phyloP scores from a whole-genome alignment of 2,329 filamentous ascomycete species.

The Penicillium olsonii region DNA sequence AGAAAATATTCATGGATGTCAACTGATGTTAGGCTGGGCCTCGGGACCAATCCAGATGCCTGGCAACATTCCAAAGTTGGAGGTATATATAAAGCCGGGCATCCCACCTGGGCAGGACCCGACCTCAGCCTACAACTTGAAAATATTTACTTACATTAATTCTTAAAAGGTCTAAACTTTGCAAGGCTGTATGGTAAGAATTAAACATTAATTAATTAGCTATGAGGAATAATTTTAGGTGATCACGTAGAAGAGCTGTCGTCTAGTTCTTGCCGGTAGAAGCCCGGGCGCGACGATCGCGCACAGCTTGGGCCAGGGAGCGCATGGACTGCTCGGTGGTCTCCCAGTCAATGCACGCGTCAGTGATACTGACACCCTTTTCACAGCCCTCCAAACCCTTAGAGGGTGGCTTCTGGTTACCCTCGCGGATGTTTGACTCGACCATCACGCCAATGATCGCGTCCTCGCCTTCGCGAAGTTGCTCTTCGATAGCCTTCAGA shows the following conservation, averaged over 20 bases:
- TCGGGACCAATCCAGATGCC: no score
- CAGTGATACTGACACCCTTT: constrained; percentile 91
- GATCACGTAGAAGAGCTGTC: not conserved
- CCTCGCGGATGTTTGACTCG: constrained; percentile 93
- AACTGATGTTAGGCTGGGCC: no score
- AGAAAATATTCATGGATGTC: no score
- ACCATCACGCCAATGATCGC: constrained; percentile 97
- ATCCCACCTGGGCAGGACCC: no score
- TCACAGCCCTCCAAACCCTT: constrained; percentile 77
- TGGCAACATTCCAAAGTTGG: no score
- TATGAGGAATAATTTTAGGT: no score
- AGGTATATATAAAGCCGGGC: no score
- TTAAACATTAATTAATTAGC: not conserved
- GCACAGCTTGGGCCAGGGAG: constrained; percentile 80
- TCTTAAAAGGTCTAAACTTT: no score
- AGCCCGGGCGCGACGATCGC: constrained; percentile 62
- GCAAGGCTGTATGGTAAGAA: not conserved
- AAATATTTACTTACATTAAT: no score
- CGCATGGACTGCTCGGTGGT: constrained; percentile 66
- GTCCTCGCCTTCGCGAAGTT: constrained; percentile 81
- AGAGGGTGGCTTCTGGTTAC: constrained; percentile 80
- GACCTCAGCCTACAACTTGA: no score
- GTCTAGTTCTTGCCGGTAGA: not conserved
- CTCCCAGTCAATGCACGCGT: constrained; percentile 95
- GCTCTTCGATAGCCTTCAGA: constrained; percentile 75